Percentiles rank a stretch among this genome's conserved stretches.
phyloP scores from a whole-genome alignment of 1,284 basidiomycete species.

The Melampsora americana region DNA sequence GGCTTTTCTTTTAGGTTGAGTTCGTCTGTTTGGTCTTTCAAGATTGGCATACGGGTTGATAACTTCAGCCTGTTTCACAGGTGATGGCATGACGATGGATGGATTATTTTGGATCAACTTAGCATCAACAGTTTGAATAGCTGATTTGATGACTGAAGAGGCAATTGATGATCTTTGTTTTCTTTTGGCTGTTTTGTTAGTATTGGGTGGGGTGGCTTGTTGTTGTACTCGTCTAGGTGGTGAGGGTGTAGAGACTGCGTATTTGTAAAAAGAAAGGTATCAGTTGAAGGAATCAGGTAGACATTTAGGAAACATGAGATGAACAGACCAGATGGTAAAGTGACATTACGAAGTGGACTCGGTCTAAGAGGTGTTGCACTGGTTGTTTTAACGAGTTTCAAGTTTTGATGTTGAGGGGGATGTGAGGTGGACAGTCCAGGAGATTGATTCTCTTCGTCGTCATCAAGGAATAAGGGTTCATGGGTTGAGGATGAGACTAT shows the following conservation, averaged over 20 bases:
- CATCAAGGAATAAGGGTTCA: too few species aligned
- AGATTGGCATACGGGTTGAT: constrained; percentile 34
- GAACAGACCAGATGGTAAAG: constrained; percentile 31
- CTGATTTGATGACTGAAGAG: constrained; percentile 35
- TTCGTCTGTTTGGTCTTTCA: constrained; percentile 7
- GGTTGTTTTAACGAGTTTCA: constrained; percentile 5
- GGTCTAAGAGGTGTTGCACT: constrained; percentile 16
- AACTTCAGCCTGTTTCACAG: constrained; percentile 29
- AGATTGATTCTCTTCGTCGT: too few species aligned
- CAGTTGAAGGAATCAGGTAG: constrained; percentile 3
- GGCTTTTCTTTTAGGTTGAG: constrained; percentile 12
- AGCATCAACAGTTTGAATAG: neutral
- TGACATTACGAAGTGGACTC: constrained; percentile 26
- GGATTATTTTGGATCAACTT: constrained; percentile 13
- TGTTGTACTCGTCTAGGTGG: neutral
- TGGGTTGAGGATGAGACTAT: too few species aligned
- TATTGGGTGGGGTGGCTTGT: neutral
- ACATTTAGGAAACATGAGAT: neutral
- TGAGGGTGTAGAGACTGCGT: neutral
- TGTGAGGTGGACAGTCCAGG: neutral
- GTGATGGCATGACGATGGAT: neutral
- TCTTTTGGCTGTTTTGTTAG: constrained; percentile 23
- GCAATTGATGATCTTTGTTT: constrained; percentile 19
- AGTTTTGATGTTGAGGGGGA: neutral
- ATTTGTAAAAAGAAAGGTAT: neutral